A percentile compares a stretch with the other conserved stretches of the same genome.
Evolutionary conservation across 1,139 yeast genomes (phyloP).

Genomic region (Saccharomyces hybrid): DNA sequence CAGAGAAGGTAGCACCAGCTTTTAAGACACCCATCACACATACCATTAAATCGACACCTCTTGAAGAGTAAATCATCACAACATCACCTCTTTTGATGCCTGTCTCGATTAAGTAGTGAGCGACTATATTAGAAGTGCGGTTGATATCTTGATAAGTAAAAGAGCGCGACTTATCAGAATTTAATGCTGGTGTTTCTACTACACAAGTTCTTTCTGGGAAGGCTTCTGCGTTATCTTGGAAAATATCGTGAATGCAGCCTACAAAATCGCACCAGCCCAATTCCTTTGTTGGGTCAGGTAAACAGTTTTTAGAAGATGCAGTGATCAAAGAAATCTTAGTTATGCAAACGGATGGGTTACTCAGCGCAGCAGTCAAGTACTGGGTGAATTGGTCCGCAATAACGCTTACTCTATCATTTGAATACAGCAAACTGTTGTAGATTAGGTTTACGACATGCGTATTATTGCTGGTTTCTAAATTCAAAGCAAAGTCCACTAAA

Average conservation of each 20-base stretch:
- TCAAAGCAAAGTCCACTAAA: conserved; percentile 24
- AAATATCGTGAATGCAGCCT: conserved; percentile 95
- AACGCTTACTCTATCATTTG: conserved; percentile 57
- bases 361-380: conserved; percentile 38
- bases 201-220: conserved; percentile 87
- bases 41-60: conserved; percentile 94
- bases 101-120: conserved; percentile 71
- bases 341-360: conserved; percentile 38
- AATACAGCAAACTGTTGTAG: conserved; percentile 74
- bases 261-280: conserved; percentile 87
- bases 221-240: conserved; percentile 71
- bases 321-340: conserved; percentile 67
- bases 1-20: conserved; percentile 98
- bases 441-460: conserved; percentile 16
- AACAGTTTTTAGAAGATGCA: conserved; percentile 43
- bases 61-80: conserved; percentile 93
- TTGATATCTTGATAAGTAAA: conserved; percentile 83
- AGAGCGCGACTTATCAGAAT: conserved; percentile 52
- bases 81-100: conserved; percentile 90
- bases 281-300: conserved; percentile 85
- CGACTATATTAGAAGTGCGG: conserved; percentile 90
- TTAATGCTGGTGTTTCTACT: conserved; percentile 72
- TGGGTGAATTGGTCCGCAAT: conserved; percentile 67
- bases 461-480: conserved; percentile 13
- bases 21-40: conserved; percentile 97